Conservation (phyloP, 768 basidiomycete species). For the Russula brevipes region DNA sequence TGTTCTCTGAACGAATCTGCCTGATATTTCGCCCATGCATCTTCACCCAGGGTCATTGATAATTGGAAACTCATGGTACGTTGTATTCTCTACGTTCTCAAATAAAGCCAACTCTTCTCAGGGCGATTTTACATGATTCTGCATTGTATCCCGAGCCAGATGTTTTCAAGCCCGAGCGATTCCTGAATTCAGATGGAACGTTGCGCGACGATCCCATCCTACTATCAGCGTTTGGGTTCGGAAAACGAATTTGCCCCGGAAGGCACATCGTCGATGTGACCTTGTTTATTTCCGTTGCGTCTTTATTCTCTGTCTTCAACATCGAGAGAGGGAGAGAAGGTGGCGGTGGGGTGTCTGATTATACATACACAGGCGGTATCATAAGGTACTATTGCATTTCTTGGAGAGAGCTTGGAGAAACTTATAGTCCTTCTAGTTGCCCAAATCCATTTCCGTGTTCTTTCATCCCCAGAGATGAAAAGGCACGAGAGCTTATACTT, state of each 20-base stretch:
- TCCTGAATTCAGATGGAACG: not conserved
- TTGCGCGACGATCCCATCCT: not conserved
- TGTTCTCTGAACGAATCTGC: not conserved
- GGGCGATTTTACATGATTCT: constrained; percentile 6
- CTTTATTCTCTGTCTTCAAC: not conserved
- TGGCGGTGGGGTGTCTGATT: not conserved
- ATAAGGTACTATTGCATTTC: not conserved
- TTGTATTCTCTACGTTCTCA: not conserved
- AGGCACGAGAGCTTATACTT: not conserved
- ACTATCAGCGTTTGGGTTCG: not conserved
- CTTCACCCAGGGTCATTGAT: not conserved
- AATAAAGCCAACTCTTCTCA: not conserved
- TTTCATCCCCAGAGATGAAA: not conserved
- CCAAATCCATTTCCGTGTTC: not conserved
- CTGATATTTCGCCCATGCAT: not conserved
- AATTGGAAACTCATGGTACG: constrained; percentile 1
- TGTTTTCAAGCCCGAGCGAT: not conserved
- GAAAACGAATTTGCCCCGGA: not conserved
- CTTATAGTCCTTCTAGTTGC: not conserved
- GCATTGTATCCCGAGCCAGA: constrained; percentile 1
- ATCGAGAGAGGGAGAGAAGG: not conserved
- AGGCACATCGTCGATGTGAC: not conserved
- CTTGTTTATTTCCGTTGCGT: not conserved
- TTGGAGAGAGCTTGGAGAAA: not conserved
- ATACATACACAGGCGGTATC: not conserved